Percentiles rank a stretch among this genome's conserved stretches.
Conservation (phyloP, 2,329 filamentous ascomycete species). For the Dryadomyces quercus-mongolicae region DNA sequence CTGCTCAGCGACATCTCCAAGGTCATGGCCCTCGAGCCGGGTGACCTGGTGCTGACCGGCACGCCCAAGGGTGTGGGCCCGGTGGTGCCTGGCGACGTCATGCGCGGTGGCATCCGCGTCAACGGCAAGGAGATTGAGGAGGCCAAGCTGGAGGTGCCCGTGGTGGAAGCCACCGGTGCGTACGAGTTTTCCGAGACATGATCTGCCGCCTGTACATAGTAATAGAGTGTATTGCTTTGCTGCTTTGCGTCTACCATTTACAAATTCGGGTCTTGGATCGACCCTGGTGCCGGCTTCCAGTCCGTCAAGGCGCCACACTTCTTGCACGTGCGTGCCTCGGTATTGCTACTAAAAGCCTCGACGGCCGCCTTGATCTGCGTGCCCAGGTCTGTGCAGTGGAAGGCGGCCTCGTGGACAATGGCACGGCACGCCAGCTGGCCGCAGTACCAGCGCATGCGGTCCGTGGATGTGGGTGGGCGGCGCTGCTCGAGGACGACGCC, state of each 20-base stretch:
- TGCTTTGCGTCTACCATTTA: slow-evolving; percentile 8
- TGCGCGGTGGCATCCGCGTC: slow-evolving; percentile 72
- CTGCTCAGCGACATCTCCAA: slow-evolving; percentile 84
- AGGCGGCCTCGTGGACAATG: slow-evolving; percentile 74
- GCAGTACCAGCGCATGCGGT: slow-evolving; percentile 77
- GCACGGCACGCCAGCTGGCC: slow-evolving; percentile 40
- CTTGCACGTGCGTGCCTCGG: slow-evolving; percentile 60
- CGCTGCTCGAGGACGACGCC: slow-evolving; percentile 85
- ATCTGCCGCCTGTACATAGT: background rate
- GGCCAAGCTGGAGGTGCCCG: slow-evolving; percentile 69
- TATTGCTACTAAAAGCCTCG: slow-evolving; percentile 59
- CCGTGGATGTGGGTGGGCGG: slow-evolving; percentile 55
- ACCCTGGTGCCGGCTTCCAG: slow-evolving; percentile 49
- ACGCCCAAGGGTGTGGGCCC: slow-evolving; percentile 92
- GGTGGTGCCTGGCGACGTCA: slow-evolving; percentile 74
- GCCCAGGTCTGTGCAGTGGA: slow-evolving; percentile 82
- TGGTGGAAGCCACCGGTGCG: slow-evolving; percentile 65
- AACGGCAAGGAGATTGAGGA: slow-evolving; percentile 74
- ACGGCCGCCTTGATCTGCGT: slow-evolving; percentile 92
- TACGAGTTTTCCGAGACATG: slow-evolving; percentile 69
- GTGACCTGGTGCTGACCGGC: slow-evolving; percentile 90
- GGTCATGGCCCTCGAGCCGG: slow-evolving; percentile 87
- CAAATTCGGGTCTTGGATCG: slow-evolving; percentile 46
- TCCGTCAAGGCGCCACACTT: slow-evolving; percentile 54
- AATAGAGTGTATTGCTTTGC: background rate